Evolutionary conservation across 495 filamentous ascomycete genomes (phyloP).

Genomic region (Chaetomium cochliodes): DNA sequence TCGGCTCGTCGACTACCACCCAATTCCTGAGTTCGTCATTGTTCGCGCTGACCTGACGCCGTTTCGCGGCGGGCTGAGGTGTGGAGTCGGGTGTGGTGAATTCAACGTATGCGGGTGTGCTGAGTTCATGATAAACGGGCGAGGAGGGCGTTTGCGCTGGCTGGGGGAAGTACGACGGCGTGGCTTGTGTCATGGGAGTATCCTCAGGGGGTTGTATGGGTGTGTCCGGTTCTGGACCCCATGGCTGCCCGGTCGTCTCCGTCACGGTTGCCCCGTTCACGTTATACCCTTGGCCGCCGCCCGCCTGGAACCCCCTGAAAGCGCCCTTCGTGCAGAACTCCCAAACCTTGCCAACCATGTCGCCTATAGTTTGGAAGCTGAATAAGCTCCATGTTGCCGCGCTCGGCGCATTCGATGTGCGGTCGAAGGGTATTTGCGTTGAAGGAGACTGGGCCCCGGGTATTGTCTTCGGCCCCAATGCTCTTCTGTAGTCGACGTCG

Average conservation of each 20-base stretch:
- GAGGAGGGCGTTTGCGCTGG: constrained; percentile 22
- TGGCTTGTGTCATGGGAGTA: constrained; percentile 7
- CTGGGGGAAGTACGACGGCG: constrained; percentile 26
- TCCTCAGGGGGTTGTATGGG: constrained; percentile 30
- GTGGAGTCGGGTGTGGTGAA: constrained; percentile 47
- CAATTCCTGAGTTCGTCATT: constrained; percentile 64
- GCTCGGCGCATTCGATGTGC: background rate
- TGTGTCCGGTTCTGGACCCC: constrained; percentile 34
- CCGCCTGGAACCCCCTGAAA: constrained; percentile 82
- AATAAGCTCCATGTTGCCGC: constrained; percentile 47
- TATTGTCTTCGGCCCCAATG: constrained; percentile 41
- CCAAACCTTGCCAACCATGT: constrained; percentile 74
- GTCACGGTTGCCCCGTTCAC: constrained; percentile 30
- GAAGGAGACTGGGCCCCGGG: constrained; percentile 33
- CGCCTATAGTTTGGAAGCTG: constrained; percentile 47
- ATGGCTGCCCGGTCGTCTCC: constrained; percentile 29
- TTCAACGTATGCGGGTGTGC: no score
- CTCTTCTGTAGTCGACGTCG: constrained; percentile 54
- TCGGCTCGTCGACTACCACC: constrained; percentile 64
- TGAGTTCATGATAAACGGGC: constrained; percentile 32
- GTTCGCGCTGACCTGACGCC: constrained; percentile 49
- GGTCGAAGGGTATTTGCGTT: constrained; percentile 10
- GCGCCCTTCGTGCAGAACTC: constrained; percentile 73
- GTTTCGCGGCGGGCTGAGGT: constrained; percentile 49
- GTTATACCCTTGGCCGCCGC: constrained; percentile 70